Conservation (phyloP, 1,139 yeast species). For the Scheffersomyces titani region DNA sequence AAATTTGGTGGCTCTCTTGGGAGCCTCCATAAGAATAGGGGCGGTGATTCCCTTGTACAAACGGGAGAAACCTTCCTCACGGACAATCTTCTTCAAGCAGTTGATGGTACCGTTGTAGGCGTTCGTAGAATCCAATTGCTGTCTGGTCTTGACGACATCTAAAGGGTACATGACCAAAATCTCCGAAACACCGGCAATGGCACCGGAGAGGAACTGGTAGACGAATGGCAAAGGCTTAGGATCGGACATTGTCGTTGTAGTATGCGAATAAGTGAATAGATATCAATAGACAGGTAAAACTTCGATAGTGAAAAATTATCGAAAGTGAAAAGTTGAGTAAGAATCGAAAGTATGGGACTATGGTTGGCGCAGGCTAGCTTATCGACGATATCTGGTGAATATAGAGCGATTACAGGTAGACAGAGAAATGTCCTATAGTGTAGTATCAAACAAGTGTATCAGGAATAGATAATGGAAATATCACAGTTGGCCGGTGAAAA, state of each 20-base stretch:
- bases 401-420: background rate
- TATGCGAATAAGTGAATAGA: background rate
- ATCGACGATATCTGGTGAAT: background rate
- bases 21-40: slow-evolving; percentile 99
- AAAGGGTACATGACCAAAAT: slow-evolving; percentile 96
- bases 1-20: slow-evolving; percentile 95
- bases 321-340: background rate
- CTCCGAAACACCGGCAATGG: slow-evolving; percentile 97
- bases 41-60: slow-evolving; percentile 93
- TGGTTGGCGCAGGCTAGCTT: background rate
- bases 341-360: background rate
- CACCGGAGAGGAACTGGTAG: slow-evolving; percentile 92
- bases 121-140: slow-evolving; percentile 76
- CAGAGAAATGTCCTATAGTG: background rate
- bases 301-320: background rate
- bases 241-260: slow-evolving; percentile 22
- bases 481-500: background rate
- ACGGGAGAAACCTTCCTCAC: slow-evolving; percentile 80
- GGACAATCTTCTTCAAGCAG: slow-evolving; percentile 78
- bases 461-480: background rate
- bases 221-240: slow-evolving; percentile 67
- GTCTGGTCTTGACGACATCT: slow-evolving; percentile 97
- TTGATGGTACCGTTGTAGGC: slow-evolving; percentile 82
- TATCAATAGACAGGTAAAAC: background rate
- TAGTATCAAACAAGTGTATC: background rate